Conservation (phyloP, 768 basidiomycete species). For the Kondoa malvinella region DNA sequence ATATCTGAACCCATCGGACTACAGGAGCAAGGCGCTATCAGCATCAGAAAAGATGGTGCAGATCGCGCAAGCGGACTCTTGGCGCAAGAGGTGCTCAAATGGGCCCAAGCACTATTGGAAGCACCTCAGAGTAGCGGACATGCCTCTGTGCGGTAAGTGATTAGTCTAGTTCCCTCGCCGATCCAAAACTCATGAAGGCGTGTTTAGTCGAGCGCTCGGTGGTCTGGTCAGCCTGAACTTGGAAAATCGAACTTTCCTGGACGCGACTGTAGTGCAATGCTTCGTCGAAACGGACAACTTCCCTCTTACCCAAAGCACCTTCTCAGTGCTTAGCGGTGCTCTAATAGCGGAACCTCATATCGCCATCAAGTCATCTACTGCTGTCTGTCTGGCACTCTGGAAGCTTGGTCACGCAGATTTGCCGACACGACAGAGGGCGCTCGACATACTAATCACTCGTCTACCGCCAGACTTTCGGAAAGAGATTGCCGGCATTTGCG, state of each 20-base stretch:
- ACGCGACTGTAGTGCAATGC: constrained; percentile 5
- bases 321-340: constrained; percentile 52
- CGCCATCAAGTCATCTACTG: constrained; percentile 51
- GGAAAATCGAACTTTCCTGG: constrained; percentile 4
- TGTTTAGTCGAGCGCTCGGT: constrained; percentile 5
- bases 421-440: constrained; percentile 53
- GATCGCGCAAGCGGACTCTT: background rate
- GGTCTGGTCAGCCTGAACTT: constrained; percentile 1
- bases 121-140: background rate
- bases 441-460: constrained; percentile 55
- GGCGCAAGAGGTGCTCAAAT: background rate
- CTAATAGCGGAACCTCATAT: constrained; percentile 41
- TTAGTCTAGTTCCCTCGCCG: background rate
- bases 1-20: background rate
- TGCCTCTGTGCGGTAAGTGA: background rate
- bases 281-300: constrained; percentile 39
- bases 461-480: constrained; percentile 54
- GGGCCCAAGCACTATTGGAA: constrained; percentile 7
- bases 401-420: constrained; percentile 61
- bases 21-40: background rate
- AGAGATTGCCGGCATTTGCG: background rate
- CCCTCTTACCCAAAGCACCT: constrained; percentile 56
- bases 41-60: background rate
- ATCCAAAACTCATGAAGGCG: no score
- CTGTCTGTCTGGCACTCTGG: constrained; percentile 53